Conservation (phyloP, 352 stramenopile genomes). For the Poterioochromonas sp. region DNA sequence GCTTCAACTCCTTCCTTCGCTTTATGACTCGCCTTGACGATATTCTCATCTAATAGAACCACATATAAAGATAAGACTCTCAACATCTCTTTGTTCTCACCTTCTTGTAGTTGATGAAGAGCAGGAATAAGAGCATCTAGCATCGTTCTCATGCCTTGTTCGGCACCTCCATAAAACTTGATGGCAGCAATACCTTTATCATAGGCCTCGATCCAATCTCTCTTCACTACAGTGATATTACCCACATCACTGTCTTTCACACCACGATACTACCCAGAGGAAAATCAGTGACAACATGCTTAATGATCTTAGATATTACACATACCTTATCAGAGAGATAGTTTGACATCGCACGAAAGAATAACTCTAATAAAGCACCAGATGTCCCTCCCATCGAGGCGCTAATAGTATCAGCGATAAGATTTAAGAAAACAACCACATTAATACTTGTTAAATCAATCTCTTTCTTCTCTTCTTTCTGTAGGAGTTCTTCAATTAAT, state of each 20-base stretch:
- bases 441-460: slow-evolving; percentile 39
- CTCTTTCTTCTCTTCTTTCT: slow-evolving; percentile 4
- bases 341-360: slow-evolving; percentile 55
- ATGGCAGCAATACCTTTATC: slow-evolving; percentile 62
- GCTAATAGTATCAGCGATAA: slow-evolving; percentile 53
- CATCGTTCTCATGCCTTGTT: slow-evolving; percentile 87
- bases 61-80: not conserved
- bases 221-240: too few relatives aligned
- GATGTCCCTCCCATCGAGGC: slow-evolving; percentile 79
- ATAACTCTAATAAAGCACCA: slow-evolving; percentile 84
- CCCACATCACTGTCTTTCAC: slow-evolving; percentile 22
- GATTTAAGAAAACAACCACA: slow-evolving; percentile 48
- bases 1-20: slow-evolving; percentile 73
- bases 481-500: slow-evolving; percentile 45
- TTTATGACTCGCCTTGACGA: slow-evolving; percentile 53
- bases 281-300: too few relatives aligned
- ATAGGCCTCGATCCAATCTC: slow-evolving; percentile 43
- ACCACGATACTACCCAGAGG: not conserved
- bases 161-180: slow-evolving; percentile 78
- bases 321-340: not conserved
- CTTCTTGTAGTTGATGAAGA: slow-evolving; percentile 45
- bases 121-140: slow-evolving; percentile 85
- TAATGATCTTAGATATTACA: not conserved
- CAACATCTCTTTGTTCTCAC: too few relatives aligned
- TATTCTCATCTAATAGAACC: too few relatives aligned